Percentiles rank a stretch among this genome's conserved stretches.
These are phyloP conservation scores for Kwoniella dejecticola DNA, from an alignment of 768 basidiomycete genomes.

Conservation along the genomic window DNA sequence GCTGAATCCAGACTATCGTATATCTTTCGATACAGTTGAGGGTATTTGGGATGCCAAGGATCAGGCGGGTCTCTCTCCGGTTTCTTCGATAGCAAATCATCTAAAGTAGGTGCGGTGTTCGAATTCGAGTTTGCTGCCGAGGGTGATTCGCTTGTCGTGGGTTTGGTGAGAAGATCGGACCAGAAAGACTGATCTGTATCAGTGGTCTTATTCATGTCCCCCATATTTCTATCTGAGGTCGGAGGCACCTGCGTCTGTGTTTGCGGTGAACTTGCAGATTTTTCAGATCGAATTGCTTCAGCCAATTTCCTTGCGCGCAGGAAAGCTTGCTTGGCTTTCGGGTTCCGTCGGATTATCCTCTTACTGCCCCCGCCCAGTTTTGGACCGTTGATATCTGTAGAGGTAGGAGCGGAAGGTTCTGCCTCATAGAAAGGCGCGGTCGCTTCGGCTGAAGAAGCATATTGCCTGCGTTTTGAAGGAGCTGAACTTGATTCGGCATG, in stretches of 20 bases:
- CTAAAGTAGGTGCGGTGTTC: conserved; percentile 4
- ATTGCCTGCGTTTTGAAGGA: conserved; percentile 5
- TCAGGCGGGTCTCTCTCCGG: conserved; percentile 12
- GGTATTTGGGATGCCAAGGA: conserved; percentile 18
- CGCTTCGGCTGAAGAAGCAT: neutral
- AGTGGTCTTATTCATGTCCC: no score
- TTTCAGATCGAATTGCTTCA: conserved; percentile 16
- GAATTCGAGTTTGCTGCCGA: neutral
- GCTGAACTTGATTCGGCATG: conserved; percentile 27
- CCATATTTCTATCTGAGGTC: no score
- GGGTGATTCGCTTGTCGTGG: neutral
- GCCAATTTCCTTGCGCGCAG: conserved; percentile 5
- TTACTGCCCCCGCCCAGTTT: neutral
- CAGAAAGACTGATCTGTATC: conserved; percentile 3
- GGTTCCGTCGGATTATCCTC: neutral
- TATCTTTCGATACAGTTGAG: conserved; percentile 1
- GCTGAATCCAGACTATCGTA: conserved; percentile 13
- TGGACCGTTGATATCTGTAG: neutral
- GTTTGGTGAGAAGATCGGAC: conserved; percentile 11
- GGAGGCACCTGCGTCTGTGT: no score
- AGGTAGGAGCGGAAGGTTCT: neutral
- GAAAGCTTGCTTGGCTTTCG: conserved; percentile 13
- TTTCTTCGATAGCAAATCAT: conserved; percentile 11
- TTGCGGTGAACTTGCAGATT: neutral
- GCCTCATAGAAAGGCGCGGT: neutral